phyloP scores from a whole-genome alignment of 208 protist species.

The Trypanosoma vivax region DNA sequence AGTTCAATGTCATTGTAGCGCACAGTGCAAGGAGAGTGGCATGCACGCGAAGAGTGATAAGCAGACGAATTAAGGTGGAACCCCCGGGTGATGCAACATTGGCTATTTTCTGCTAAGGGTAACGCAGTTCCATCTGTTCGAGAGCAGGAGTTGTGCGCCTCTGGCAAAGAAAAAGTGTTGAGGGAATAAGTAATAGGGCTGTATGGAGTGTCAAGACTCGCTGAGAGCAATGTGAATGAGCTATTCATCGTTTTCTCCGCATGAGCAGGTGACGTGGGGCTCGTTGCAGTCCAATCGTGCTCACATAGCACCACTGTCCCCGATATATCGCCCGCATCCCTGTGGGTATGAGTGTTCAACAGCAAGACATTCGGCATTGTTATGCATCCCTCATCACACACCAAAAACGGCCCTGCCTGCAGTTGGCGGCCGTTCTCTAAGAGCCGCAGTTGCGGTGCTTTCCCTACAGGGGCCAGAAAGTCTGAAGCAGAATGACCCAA shows the following conservation, averaged over 20 bases:
- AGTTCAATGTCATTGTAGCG: slow-evolving; percentile 52
- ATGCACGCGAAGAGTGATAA: background rate
- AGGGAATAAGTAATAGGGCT: slow-evolving; percentile 86
- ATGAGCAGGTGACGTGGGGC: no score
- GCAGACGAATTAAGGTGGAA: background rate
- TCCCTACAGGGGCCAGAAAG: background rate
- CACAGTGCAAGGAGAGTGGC: slow-evolving; percentile 41
- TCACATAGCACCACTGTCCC: no score
- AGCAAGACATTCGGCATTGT: slow-evolving; percentile 80
- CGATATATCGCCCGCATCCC: slow-evolving; percentile 1
- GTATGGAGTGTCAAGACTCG: slow-evolving; percentile 73
- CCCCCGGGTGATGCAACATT: no score
- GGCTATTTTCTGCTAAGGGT: no score
- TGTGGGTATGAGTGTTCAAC: slow-evolving; percentile 46
- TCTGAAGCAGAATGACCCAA: background rate
- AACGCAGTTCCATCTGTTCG: no score
- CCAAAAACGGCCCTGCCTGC: slow-evolving; percentile 64
- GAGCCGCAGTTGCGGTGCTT: slow-evolving; percentile 8
- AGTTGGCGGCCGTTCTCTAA: slow-evolving; percentile 52
- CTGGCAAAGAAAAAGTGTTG: no score
- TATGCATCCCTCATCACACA: slow-evolving; percentile 64
- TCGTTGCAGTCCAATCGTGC: no score
- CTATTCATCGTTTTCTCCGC: slow-evolving; percentile 18
- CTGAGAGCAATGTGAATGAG: slow-evolving; percentile 71
- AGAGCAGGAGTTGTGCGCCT: slow-evolving; percentile 4